A percentile compares a stretch with the other conserved stretches of the same genome.
Conservation (phyloP, 2,329 filamentous ascomycete genomes). For the Annulohypoxylon truncatum region DNA sequence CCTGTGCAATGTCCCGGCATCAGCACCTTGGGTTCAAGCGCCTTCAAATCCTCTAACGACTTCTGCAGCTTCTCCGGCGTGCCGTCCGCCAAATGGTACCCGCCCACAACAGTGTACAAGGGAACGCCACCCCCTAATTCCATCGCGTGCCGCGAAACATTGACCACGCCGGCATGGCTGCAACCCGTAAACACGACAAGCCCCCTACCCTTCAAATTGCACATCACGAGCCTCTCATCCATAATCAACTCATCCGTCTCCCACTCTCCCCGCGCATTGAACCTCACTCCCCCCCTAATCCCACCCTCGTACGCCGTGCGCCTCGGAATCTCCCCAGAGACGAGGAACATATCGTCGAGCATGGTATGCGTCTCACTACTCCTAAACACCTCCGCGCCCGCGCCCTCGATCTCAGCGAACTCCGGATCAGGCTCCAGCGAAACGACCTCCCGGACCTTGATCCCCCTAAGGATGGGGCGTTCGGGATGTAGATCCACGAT, state of each 20-base stretch:
- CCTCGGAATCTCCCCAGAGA: slow-evolving; percentile 66
- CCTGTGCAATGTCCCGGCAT: slow-evolving; percentile 67
- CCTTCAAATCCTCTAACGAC: slow-evolving; percentile 61
- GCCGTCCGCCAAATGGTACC: slow-evolving; percentile 64
- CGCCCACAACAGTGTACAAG: slow-evolving; percentile 63
- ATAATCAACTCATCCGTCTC: slow-evolving; percentile 60
- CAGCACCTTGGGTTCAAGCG: slow-evolving; percentile 59
- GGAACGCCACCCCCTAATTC: slow-evolving; percentile 53
- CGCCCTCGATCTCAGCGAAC: slow-evolving; percentile 59
- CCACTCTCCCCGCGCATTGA: slow-evolving; percentile 55
- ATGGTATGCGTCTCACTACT: slow-evolving; percentile 56
- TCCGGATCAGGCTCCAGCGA: slow-evolving; percentile 65
- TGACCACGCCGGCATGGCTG: slow-evolving; percentile 66
- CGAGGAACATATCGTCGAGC: slow-evolving; percentile 62
- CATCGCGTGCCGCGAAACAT: slow-evolving; percentile 60
- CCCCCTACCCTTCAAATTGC: slow-evolving; percentile 63
- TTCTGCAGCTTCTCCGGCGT: slow-evolving; percentile 56
- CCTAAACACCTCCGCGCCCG: slow-evolving; percentile 56
- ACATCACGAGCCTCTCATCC: slow-evolving; percentile 66
- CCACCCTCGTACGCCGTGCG: slow-evolving; percentile 62
- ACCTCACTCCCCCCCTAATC: slow-evolving; percentile 54
- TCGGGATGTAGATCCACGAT: slow-evolving; percentile 63
- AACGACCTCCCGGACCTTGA: slow-evolving; percentile 56
- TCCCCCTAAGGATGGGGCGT: slow-evolving; percentile 62
- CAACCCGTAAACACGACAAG: slow-evolving; percentile 67